These are phyloP conservation scores for Arthrobotrys entomopaga DNA, from an alignment of 2,329 filamentous ascomycete genomes.

Conservation along the genomic window DNA sequence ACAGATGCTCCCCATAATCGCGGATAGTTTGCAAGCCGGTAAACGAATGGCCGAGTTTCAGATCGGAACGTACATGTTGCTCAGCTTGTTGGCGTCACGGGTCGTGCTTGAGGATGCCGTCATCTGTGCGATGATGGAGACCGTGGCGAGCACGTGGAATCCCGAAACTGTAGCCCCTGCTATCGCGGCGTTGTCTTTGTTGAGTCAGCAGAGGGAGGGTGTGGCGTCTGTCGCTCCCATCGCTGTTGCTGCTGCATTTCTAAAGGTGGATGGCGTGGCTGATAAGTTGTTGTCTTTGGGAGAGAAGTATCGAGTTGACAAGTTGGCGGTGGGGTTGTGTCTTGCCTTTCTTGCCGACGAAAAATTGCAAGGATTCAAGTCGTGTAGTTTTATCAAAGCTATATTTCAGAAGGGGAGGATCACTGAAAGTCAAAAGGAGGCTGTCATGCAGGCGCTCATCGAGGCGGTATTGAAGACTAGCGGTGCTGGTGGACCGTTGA, in stretches of 20 bases:
- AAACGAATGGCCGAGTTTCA: slow-evolving; percentile 80
- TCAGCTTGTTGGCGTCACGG: slow-evolving; percentile 85
- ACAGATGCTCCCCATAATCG: slow-evolving; percentile 74
- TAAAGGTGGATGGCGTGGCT: slow-evolving; percentile 72
- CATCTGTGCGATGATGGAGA: slow-evolving; percentile 89
- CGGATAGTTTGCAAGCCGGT: slow-evolving; percentile 76
- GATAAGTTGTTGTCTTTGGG: slow-evolving; percentile 71
- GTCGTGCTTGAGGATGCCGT: slow-evolving; percentile 80
- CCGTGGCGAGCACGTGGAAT: slow-evolving; percentile 80
- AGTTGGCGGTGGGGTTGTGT: slow-evolving; percentile 77
- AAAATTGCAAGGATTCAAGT: slow-evolving; percentile 59
- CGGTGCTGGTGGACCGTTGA: slow-evolving; percentile 68
- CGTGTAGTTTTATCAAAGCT: slow-evolving; percentile 67
- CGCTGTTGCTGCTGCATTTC: slow-evolving; percentile 74
- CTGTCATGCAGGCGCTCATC: slow-evolving; percentile 74
- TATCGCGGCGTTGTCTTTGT: slow-evolving; percentile 80
- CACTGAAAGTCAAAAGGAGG: slow-evolving; percentile 71
- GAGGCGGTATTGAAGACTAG: slow-evolving; percentile 69
- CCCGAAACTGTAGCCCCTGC: slow-evolving; percentile 77
- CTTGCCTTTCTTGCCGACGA: slow-evolving; percentile 67
- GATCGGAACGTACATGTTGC: slow-evolving; percentile 89
- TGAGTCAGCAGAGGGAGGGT: slow-evolving; percentile 81
- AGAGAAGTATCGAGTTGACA: slow-evolving; percentile 74
- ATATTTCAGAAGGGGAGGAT: slow-evolving; percentile 72
- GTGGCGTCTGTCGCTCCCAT: slow-evolving; percentile 71